Base-by-base conservation (phyloP, 495 filamentous ascomycete genomes). In the Aspergillus nidulans region DNA sequence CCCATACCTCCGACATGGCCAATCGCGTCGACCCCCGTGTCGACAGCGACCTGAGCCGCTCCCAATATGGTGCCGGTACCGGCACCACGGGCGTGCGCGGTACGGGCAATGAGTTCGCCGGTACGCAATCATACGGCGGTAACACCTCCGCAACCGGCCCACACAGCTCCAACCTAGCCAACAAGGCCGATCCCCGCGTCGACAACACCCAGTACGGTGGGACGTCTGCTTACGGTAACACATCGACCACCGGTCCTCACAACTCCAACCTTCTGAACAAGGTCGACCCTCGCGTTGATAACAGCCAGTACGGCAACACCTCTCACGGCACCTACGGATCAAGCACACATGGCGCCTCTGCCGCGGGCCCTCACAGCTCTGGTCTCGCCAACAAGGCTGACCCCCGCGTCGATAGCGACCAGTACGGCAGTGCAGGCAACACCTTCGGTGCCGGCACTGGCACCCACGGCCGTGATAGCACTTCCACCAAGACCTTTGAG, bases 341-440 rank as follows among this genome's bases (percentile, higher is more conserved):
- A 4, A 23, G 55, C 63, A 36, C 48, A 16, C 20, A 20, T n/a
- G 42, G 49, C 55, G 63, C 62, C 49, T 78, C 68, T 36, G 57
- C 62, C 41, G 9, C 39, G 36, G 71, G 73, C 12, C 77, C 71
- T 6, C 76, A 74, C 69, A 60, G 60, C 48, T 81, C 74, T 49
- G 72, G 78, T 59, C 21, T 82, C 12, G 69, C 77, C 49, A 86
- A 86, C 70, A 81, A 81, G 61, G 58, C 61, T 40, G 80, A 82
- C 61, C 70, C 70, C 5, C 68, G 68, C 19, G 68, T 69, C 13
- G 42, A 45, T 23, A 45, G 42, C 42, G 23, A 26, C 12, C 32
- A 36, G 13, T 15, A 36, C 32, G 13, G 32, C 32, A 36, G 32
- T 12, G 13, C 32, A 3, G 32, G 32, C 32, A 15, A 15, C 32